Evolutionary conservation across 306 rosid species (phyloP).

Genomic region (Castanea crenata): DNA sequence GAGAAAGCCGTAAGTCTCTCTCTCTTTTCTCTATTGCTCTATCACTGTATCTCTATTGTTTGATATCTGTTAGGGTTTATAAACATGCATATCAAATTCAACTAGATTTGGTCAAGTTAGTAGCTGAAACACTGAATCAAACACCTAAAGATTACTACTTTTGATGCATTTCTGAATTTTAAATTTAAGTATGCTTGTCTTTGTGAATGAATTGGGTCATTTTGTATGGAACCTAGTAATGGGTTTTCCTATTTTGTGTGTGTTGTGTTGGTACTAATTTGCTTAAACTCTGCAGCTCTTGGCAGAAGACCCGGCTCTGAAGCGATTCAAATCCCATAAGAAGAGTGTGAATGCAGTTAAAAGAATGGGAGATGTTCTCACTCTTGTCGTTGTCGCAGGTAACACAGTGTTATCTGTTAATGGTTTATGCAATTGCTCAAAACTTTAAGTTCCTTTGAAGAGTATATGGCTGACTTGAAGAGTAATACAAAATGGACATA

Average conservation of each 20-base stretch:
- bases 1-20: slow-evolving; percentile 76
- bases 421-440: background rate
- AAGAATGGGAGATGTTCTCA: slow-evolving; percentile 68
- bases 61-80: background rate
- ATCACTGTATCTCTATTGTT: background rate
- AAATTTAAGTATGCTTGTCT: no score
- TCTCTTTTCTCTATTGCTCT: background rate
- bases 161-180: no score
- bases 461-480: no score
- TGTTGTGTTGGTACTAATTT: slow-evolving; percentile 3
- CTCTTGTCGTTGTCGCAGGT: slow-evolving; percentile 70
- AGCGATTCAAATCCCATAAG: slow-evolving; percentile 81
- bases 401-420: background rate
- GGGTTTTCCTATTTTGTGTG: background rate
- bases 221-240: no score
- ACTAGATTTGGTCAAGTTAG: no score
- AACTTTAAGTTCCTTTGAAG: no score
- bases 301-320: slow-evolving; percentile 67
- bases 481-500: no score
- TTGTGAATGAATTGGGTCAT: no score
- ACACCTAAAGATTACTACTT: no score
- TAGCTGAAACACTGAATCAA: no score
- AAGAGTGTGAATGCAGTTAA: slow-evolving; percentile 51
- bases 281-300: slow-evolving; percentile 56
- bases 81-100: background rate